phyloP scores from a whole-genome alignment of 257 asterid genomes.

The Solanum corneliomulleri region DNA sequence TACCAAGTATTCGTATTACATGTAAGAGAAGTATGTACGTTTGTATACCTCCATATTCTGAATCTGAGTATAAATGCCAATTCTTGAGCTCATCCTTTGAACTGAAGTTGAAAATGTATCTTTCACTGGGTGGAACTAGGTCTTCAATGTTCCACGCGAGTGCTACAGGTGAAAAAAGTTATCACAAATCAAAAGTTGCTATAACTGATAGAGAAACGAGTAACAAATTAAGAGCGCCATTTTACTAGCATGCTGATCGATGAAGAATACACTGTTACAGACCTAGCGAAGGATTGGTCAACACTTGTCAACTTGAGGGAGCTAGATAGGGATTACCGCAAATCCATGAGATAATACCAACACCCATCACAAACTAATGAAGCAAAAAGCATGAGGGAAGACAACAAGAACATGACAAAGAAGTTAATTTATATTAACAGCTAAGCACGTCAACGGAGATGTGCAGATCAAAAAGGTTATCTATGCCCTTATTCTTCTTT shows the following conservation, averaged over 20 bases:
- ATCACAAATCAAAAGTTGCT: background rate
- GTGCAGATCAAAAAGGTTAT: background rate
- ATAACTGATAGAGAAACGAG: background rate
- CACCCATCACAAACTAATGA: background rate
- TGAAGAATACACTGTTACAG: background rate
- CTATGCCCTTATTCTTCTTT: background rate
- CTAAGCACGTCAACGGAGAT: background rate
- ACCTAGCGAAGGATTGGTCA: background rate
- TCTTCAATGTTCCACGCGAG: slow-evolving; percentile 81
- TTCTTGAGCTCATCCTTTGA: slow-evolving; percentile 74
- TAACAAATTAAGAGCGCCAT: background rate
- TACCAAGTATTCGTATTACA: background rate
- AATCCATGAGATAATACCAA: background rate
- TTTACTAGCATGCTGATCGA: background rate
- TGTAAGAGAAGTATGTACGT: background rate
- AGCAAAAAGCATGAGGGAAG: background rate
- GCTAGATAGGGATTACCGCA: background rate
- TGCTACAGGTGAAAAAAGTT: slow-evolving; percentile 37
- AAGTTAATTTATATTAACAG: background rate
- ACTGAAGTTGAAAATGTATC: slow-evolving; percentile 49
- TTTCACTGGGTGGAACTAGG: slow-evolving; percentile 78
- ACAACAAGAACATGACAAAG: background rate
- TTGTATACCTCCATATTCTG: slow-evolving; percentile 81
- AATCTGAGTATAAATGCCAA: slow-evolving; percentile 95
- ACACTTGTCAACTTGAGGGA: background rate